phyloP scores from a whole-genome alignment of 139 green algal genomes.

The Chlamydomonas eustigma region DNA sequence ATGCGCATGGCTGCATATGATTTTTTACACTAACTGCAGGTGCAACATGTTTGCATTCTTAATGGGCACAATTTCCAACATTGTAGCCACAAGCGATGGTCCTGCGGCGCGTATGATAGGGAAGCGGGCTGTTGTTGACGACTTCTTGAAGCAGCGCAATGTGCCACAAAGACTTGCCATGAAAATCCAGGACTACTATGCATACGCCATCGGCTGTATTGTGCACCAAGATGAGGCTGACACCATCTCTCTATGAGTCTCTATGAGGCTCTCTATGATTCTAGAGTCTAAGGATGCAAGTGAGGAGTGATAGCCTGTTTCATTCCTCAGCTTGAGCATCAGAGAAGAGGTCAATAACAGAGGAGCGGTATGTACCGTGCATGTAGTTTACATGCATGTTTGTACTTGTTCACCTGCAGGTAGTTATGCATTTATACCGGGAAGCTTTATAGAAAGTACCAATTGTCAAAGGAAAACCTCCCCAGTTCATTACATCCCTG shows the following conservation, averaged over 20 bases:
- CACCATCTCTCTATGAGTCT: slow-evolving; percentile 5
- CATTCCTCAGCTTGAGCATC: no score
- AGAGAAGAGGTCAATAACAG: no score
- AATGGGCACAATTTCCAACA: background rate
- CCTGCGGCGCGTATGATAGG: background rate
- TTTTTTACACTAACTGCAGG: no score
- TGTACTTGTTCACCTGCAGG: no score
- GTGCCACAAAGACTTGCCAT: background rate
- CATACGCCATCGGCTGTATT: background rate
- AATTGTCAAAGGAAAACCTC: slow-evolving; percentile 41
- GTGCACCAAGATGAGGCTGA: background rate
- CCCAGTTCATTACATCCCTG: slow-evolving; percentile 47
- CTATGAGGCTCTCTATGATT: slow-evolving; percentile 9
- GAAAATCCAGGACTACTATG: slow-evolving; percentile 1
- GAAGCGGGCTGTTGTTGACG: background rate
- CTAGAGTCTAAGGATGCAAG: slow-evolving; percentile 1
- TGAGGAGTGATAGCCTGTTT: no score
- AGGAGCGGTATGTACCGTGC: no score
- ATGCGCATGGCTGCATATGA: no score
- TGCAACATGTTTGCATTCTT: slow-evolving; percentile 6
- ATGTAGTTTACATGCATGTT: no score
- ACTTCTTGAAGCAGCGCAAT: slow-evolving; percentile 1
- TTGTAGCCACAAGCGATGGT: background rate
- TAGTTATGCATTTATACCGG: slow-evolving; percentile 7
- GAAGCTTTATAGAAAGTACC: slow-evolving; percentile 14